These are phyloP conservation scores for Entoloma clypeatum DNA, from an alignment of 1,284 basidiomycete species.

Conservation along the genomic window DNA sequence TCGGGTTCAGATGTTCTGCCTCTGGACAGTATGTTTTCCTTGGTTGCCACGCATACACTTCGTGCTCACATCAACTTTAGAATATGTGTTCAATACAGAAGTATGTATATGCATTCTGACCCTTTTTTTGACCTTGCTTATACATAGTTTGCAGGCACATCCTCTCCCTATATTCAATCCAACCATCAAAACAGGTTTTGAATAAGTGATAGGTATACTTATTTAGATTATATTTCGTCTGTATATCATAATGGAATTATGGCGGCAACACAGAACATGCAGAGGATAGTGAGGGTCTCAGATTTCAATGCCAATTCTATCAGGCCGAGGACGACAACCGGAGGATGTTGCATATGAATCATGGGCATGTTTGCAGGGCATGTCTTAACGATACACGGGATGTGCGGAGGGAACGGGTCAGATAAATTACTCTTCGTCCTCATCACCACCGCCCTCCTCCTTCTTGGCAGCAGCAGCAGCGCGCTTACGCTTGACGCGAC, in stretches of 20 bases:
- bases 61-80: conserved; percentile 37
- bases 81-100: conserved; percentile 95
- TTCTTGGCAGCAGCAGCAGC: conserved; percentile 89
- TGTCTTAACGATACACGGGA: conserved; percentile 18
- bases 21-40: conserved; percentile 58
- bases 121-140: not conserved
- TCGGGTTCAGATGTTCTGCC: conserved; percentile 71
- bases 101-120: conserved; percentile 46
- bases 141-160: conserved; percentile 47
- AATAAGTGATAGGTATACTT: not conserved
- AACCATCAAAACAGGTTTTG: conserved; percentile 49
- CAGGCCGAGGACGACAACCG: not conserved
- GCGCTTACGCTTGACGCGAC: conserved; percentile 99
- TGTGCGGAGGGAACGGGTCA: conserved; percentile 6
- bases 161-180: conserved; percentile 64
- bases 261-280: conserved; percentile 2
- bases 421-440: conserved; percentile 74
- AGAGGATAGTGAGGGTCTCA: no score
- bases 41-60: not conserved
- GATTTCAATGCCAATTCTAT: not conserved
- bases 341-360: conserved; percentile 12
- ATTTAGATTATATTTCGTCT: conserved; percentile 3
- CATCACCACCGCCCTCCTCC: conserved; percentile 87
- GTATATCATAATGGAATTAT: not conserved
- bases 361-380: conserved; percentile 16